phyloP scores from a whole-genome alignment of 768 basidiomycete genomes.

The Lyophyllum shimeji region DNA sequence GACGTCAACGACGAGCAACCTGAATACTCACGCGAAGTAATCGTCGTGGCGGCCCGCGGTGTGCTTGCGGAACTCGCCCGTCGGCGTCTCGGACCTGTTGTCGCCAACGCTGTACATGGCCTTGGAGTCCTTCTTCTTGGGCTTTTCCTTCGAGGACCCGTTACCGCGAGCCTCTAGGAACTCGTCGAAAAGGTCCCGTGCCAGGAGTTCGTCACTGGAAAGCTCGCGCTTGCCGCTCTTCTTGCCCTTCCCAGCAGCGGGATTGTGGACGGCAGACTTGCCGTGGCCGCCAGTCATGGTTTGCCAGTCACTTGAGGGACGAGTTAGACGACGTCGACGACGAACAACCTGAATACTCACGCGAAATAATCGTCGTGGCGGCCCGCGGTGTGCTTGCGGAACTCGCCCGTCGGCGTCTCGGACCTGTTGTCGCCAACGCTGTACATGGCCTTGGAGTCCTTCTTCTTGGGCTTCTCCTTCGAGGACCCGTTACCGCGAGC shows the following conservation, averaged over 20 bases:
- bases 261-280: slow-evolving; percentile 1
- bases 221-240: background rate
- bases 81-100: background rate
- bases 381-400: background rate
- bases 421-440: slow-evolving; percentile 2
- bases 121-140: too few species aligned
- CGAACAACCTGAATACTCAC: background rate
- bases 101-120: background rate
- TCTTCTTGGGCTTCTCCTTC: slow-evolving; percentile 1
- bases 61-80: background rate
- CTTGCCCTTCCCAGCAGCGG: slow-evolving; percentile 5
- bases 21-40: background rate
- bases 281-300: slow-evolving; percentile 2
- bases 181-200: too few species aligned
- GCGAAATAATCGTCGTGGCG: slow-evolving; percentile 4
- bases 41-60: slow-evolving; percentile 1
- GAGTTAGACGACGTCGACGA: background rate
- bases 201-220: too few species aligned
- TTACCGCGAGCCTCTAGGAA: too few species aligned
- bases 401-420: background rate
- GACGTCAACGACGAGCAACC: background rate
- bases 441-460: background rate
- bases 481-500: background rate
- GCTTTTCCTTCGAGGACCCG: too few species aligned
- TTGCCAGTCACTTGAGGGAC: background rate